These are phyloP conservation scores for Didymella exigua DNA, from an alignment of 2,329 filamentous ascomycete species.

Conservation along the genomic window DNA sequence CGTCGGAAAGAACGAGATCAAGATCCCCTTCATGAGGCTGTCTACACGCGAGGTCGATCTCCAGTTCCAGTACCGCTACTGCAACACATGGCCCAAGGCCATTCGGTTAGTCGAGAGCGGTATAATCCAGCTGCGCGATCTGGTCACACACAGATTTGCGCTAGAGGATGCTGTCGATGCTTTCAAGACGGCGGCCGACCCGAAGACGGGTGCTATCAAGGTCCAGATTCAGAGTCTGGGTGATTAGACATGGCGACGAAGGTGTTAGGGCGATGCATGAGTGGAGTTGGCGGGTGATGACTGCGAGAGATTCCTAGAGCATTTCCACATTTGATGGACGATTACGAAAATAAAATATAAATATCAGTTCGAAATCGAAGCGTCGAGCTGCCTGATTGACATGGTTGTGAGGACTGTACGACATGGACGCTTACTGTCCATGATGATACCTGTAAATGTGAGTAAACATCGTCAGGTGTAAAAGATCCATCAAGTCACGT, in stretches of 20 bases:
- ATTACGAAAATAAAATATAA: no score
- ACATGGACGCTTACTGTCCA: no score
- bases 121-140: constrained; percentile 76
- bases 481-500: no score
- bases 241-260: not conserved
- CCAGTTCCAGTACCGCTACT: constrained; percentile 95
- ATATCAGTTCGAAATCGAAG: no score
- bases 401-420: no score
- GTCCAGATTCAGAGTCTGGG: constrained; percentile 58
- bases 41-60: constrained; percentile 92
- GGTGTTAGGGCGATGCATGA: not conserved
- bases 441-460: no score
- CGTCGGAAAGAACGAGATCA: constrained; percentile 94
- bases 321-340: no score
- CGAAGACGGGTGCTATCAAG: constrained; percentile 95
- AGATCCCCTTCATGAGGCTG: constrained; percentile 91
- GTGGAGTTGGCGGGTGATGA: constrained; percentile 1
- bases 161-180: constrained; percentile 88
- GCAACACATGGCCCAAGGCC: constrained; percentile 93
- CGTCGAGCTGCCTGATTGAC: no score
- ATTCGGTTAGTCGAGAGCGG: constrained; percentile 86
- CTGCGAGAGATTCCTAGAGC: no score
- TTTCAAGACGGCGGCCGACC: constrained; percentile 85
- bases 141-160: constrained; percentile 87
- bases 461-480: no score